Conservation (phyloP, 306 rosid genomes). For the Rubus parviflorus region DNA sequence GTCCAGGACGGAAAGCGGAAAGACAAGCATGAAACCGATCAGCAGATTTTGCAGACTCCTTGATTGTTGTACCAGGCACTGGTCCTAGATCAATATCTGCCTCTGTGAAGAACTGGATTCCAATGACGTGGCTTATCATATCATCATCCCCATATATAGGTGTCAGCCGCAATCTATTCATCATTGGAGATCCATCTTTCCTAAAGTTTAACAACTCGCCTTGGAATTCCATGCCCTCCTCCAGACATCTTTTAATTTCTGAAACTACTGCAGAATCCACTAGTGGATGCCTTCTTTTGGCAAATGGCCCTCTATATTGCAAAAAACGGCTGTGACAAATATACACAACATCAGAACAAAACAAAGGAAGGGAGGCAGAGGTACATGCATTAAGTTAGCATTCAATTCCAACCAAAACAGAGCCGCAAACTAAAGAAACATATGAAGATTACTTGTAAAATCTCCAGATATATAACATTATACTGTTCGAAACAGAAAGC, state of each 20-base stretch:
- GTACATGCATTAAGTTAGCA: neutral
- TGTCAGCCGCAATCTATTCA: slow-evolving; percentile 88
- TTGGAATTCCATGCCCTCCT: slow-evolving; percentile 90
- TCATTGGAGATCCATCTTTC: slow-evolving; percentile 98
- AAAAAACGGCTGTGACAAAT: slow-evolving; percentile 87
- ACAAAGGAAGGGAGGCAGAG: neutral
- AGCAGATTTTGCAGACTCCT: slow-evolving; percentile 62
- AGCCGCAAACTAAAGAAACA: neutral
- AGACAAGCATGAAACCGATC: slow-evolving; percentile 60
- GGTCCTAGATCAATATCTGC: slow-evolving; percentile 94
- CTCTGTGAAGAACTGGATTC: slow-evolving; percentile 89
- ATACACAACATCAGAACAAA: slow-evolving; percentile 32
- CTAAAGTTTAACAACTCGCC: slow-evolving; percentile 96
- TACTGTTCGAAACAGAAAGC: neutral
- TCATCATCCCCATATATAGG: slow-evolving; percentile 96
- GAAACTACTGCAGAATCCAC: slow-evolving; percentile 83
- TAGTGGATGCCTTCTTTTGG: slow-evolving; percentile 94
- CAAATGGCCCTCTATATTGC: slow-evolving; percentile 98
- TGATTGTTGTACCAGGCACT: slow-evolving; percentile 52
- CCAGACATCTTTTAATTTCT: slow-evolving; percentile 86
- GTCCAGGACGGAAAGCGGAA: slow-evolving; percentile 55
- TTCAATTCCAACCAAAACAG: neutral
- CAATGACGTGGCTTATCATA: slow-evolving; percentile 84
- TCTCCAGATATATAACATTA: neutral
- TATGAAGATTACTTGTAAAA: neutral